These are phyloP conservation scores for Endocarpon pusillum DNA, from an alignment of 495 filamentous ascomycete species.

Conservation along the genomic window DNA sequence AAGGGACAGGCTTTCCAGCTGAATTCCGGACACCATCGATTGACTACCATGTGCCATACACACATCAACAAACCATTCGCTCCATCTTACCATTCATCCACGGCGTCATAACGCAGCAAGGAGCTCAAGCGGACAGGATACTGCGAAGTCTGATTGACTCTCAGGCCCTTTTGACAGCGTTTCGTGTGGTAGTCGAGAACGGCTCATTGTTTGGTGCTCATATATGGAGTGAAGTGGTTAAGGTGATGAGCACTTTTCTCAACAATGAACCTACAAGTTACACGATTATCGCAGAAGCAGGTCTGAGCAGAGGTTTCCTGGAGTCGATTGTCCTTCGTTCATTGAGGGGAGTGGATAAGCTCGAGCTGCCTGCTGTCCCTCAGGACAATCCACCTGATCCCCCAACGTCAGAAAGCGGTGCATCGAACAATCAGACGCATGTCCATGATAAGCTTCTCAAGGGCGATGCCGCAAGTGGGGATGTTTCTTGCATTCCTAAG, in stretches of 20 bases:
- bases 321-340: constrained; percentile 51
- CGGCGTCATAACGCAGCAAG: constrained; percentile 77
- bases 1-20: constrained; percentile 57
- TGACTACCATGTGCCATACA: constrained; percentile 84
- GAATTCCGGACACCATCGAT: constrained; percentile 63
- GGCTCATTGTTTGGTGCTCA: constrained; percentile 64
- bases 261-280: constrained; percentile 99
- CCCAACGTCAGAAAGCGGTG: constrained; percentile 7
- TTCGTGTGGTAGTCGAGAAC: constrained; percentile 70
- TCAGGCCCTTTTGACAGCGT: constrained; percentile 56
- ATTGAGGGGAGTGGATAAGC: constrained; percentile 19
- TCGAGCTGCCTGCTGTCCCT: constrained; percentile 11
- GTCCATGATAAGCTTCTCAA: neutral
- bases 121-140: constrained; percentile 72
- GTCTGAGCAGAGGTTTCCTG: constrained; percentile 68
- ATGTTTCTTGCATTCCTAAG: too few relatives aligned
- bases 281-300: constrained; percentile 83
- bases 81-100: constrained; percentile 93
- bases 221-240: constrained; percentile 85
- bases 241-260: constrained; percentile 86
- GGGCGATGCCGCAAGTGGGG: constrained; percentile 2
- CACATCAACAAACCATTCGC: constrained; percentile 79
- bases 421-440: constrained; percentile 5
- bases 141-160: constrained; percentile 90
- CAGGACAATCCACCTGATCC: constrained; percentile 7